These are phyloP conservation scores for Debaryomyces tyrocola DNA, from an alignment of 805 yeast genomes.

Conservation along the genomic window DNA sequence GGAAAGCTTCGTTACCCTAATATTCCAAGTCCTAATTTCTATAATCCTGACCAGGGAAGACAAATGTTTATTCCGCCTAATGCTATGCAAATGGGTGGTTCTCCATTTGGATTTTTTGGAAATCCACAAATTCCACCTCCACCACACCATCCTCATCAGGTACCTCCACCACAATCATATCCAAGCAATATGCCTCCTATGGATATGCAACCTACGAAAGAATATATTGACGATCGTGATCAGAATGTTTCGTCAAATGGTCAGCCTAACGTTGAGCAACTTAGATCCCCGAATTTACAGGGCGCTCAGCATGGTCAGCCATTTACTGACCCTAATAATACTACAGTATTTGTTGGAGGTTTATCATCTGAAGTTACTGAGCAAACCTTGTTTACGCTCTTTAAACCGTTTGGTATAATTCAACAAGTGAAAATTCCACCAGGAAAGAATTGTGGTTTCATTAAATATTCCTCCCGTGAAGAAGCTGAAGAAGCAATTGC, in stretches of 20 bases:
- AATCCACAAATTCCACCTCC: conserved; percentile 11
- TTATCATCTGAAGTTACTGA: conserved; percentile 64
- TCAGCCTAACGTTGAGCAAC: conserved; percentile 3
- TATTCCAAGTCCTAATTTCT: conserved; percentile 2
- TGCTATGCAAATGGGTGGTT: conserved; percentile 4
- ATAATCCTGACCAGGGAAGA: conserved; percentile 6
- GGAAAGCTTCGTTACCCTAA: conserved; percentile 4
- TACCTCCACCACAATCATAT: background rate
- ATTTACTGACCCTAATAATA: conserved; percentile 58
- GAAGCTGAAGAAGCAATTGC: conserved; percentile 85
- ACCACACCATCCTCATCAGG: conserved; percentile 8
- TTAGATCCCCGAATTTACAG: conserved; percentile 4
- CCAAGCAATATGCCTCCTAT: conserved; percentile 1
- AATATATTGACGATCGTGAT: background rate
- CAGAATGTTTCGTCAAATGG: background rate
- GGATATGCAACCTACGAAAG: conserved; percentile 1
- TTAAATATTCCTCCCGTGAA: conserved; percentile 72
- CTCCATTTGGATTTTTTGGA: conserved; percentile 16
- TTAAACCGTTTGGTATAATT: conserved; percentile 73
- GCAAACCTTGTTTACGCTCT: conserved; percentile 56
- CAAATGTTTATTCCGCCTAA: conserved; percentile 13
- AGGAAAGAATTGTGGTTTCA: conserved; percentile 86
- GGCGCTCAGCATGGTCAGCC: conserved; percentile 19
- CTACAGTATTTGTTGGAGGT: conserved; percentile 81
- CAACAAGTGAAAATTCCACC: conserved; percentile 72